These are phyloP conservation scores for Capsella bursapastoris DNA, from an alignment of 345 rosid species.

Conservation along the genomic window DNA sequence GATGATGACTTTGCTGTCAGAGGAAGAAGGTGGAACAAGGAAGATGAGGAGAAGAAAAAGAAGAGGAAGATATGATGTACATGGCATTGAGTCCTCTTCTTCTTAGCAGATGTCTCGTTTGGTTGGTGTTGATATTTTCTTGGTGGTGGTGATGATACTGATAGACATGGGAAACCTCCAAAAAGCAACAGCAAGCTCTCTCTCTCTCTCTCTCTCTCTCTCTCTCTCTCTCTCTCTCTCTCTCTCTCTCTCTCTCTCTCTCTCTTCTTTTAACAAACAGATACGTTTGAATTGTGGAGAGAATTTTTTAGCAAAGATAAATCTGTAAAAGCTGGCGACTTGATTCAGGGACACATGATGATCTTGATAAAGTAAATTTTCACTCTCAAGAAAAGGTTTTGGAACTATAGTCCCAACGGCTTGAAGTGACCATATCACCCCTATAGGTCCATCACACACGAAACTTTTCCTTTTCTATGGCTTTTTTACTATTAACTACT, in stretches of 20 bases:
- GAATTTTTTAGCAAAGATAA: constrained; percentile 37
- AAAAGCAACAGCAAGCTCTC: constrained; percentile 16
- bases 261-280: too few relatives aligned
- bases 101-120: constrained; percentile 8
- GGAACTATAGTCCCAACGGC: neutral
- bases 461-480: neutral
- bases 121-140: constrained; percentile 23
- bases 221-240: neutral
- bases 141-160: neutral
- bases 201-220: neutral
- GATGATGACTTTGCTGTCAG: constrained; percentile 42
- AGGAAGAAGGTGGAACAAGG: constrained; percentile 8
- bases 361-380: neutral
- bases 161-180: constrained; percentile 45
- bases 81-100: constrained; percentile 38
- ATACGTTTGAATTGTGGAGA: neutral
- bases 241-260: neutral
- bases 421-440: neutral
- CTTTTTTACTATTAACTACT: neutral
- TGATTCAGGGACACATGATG: constrained; percentile 6
- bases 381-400: neutral
- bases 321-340: constrained; percentile 53
- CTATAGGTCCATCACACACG: neutral
- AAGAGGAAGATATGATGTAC: constrained; percentile 1
- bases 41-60: constrained; percentile 28